Base-by-base conservation (phyloP, 2,329 filamentous ascomycete species). In the Aspergillus sp. region DNA sequence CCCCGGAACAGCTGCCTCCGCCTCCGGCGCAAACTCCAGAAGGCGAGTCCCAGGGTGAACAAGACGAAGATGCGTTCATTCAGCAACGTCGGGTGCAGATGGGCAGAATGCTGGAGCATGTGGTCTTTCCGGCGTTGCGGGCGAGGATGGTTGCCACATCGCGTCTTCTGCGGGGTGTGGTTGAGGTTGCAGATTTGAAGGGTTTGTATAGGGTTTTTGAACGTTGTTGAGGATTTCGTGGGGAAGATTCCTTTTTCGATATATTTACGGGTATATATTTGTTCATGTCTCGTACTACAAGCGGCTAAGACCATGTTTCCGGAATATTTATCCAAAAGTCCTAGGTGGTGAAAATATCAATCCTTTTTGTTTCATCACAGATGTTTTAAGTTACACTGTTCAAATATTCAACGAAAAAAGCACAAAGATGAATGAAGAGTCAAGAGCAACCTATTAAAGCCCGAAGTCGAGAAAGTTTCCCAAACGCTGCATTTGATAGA, bases 201-300 rank as follows among this genome's bases (percentile, higher is more conserved):
- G 90, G 90, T 0, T 63, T 98, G 45, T 98, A 98, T 66, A 76
- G 88, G 37, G 90, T 97, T 3, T 98, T 98, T 74, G 93, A 98
- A 69, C 75, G 93, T 43, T 97, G 93, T 65, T 97, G 66, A 79
- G n/a, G 19, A 11, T 33, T 12, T 19, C 19, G 4, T 26, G 7
- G 27, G 37, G 6, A 19, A 19, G 19, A 19, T 19, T 19, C 19
- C 19, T 4, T 19, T 19, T 19, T 19, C 19, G 19, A 19, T 19
- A 4, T 19, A 19, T 19, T 19, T 19, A 19, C 19, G 19, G 19
- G 19, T 19, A 19, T 19, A 19, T 2, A 19, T 19, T 19, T 19
- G 19, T 19, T 19, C 19, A 19, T 19, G 19, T 19, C 19, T 19
- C 19, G 19, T 19, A 19, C 19, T 2, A 19, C 2, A 19, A 19